A percentile compares a stretch with the other conserved stretches of the same genome.
phyloP scores from a whole-genome alignment of 2,329 filamentous ascomycete genomes.

The Aureobasidium musti region DNA sequence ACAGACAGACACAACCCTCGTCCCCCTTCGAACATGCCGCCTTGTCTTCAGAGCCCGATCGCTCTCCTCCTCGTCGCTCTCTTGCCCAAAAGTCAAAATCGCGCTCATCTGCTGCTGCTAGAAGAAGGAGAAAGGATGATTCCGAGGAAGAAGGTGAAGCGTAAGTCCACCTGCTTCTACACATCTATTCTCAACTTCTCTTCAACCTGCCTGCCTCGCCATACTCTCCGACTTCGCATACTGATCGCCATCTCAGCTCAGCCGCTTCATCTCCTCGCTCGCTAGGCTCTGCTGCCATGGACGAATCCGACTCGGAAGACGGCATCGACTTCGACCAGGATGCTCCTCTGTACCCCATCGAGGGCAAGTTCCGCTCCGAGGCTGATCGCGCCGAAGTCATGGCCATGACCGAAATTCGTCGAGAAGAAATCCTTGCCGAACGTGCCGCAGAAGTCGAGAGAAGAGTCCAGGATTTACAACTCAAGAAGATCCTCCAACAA shows the following conservation, averaged over 20 bases:
- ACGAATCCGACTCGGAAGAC: conserved; percentile 75
- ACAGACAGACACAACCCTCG: conserved; percentile 39
- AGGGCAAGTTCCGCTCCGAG: conserved; percentile 71
- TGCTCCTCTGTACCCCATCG: conserved; percentile 75
- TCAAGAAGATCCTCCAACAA: conserved; percentile 74
- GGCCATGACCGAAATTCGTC: conserved; percentile 83
- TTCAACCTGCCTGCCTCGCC: conserved; percentile 25
- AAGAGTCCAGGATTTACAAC: conserved; percentile 76
- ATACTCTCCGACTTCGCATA: conserved; percentile 26
- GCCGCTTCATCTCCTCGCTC: conserved; percentile 70
- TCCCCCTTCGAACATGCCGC: conserved; percentile 22
- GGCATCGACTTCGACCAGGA: conserved; percentile 56
- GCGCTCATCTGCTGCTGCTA: conserved; percentile 38
- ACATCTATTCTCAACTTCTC: conserved; percentile 30
- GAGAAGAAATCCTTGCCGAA: conserved; percentile 86
- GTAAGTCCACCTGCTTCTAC: conserved; percentile 58
- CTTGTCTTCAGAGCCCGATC: conserved; percentile 32
- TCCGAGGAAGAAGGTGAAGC: conserved; percentile 78
- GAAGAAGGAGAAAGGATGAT: conserved; percentile 55
- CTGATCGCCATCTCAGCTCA: conserved; percentile 53
- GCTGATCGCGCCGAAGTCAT: conserved; percentile 66
- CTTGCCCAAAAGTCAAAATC: conserved; percentile 53
- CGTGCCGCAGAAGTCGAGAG: conserved; percentile 80
- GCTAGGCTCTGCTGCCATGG: conserved; percentile 82
- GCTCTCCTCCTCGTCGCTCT: conserved; percentile 42